phyloP scores from a whole-genome alignment of 805 yeast species.

The Dipodascus geniculatus region DNA sequence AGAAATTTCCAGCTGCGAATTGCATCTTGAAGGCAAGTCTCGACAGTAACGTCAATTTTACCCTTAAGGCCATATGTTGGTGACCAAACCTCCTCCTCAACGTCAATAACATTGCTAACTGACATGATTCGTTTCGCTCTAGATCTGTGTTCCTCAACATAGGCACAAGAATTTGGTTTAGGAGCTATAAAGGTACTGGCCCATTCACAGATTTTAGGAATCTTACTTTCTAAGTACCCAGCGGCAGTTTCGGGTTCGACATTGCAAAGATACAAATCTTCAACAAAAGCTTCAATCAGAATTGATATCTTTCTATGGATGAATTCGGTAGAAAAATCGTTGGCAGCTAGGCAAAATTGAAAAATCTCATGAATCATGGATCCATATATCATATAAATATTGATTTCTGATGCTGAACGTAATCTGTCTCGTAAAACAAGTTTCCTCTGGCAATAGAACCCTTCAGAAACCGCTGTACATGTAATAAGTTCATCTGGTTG shows the following conservation, averaged over 20 bases:
- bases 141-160: slow-evolving; percentile 12
- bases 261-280: slow-evolving; percentile 41
- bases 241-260: slow-evolving; percentile 39
- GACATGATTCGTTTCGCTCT: slow-evolving; percentile 32
- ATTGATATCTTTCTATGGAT: slow-evolving; percentile 27
- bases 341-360: slow-evolving; percentile 39
- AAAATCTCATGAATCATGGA: slow-evolving; percentile 69
- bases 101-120: slow-evolving; percentile 57
- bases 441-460: slow-evolving; percentile 60
- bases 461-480: slow-evolving; percentile 71
- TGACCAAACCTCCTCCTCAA: slow-evolving; percentile 89
- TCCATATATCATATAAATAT: slow-evolving; percentile 66
- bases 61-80: slow-evolving; percentile 87
- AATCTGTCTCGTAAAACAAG: slow-evolving; percentile 50
- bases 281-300: slow-evolving; percentile 14
- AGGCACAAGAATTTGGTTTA: slow-evolving; percentile 4
- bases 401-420: slow-evolving; percentile 42
- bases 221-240: slow-evolving; percentile 45
- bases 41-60: slow-evolving; percentile 75
- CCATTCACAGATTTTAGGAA: slow-evolving; percentile 23
- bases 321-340: slow-evolving; percentile 28
- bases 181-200: slow-evolving; percentile 15
- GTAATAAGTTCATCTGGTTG: slow-evolving; percentile 76
- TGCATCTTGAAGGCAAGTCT: slow-evolving; percentile 34
- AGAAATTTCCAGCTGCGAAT: slow-evolving; percentile 34